Base-by-base conservation (phyloP, 2,329 filamentous ascomycete genomes). In the Emmonsia crescens region DNA sequence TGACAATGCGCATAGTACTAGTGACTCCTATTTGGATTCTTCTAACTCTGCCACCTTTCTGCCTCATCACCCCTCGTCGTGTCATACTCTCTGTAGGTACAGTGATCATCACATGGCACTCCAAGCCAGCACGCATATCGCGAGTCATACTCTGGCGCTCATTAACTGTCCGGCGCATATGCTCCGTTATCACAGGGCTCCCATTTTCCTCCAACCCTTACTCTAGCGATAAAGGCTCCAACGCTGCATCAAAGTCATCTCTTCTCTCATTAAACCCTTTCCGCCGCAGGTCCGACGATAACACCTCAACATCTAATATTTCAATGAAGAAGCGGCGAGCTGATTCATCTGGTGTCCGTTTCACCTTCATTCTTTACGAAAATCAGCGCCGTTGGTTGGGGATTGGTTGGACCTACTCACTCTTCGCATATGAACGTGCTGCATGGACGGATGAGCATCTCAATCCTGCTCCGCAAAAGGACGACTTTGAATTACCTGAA, bases 371-470 rank as follows among this genome's bases (percentile, higher is more conserved):
- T 56, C 82, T 99, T 2, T 97, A 92, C 70, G 94, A 99, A 73
- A 99, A 99, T 68, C 94, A 99, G 74, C 84, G 94, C 49, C 85
- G 94, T 59, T 99, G 94, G 94, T 78, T 99, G 3, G 93, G 92
- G 1, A 82, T 99, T 14, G 94, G 94, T 0, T 99, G 94, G 92
- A 97, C 94, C 0, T 88, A 88, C 2, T 95, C 87, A 46, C 79
- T 99, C 64, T 91, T 99, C 66, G 86, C 91, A 0, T 95, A 96
- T 69, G 94, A 99, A 72, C 83, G 94, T 49, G 83, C 88, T 1
- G 82, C 92, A 0, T 99, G 94, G 93, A 96, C 94, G 0, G 94
- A 99, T 73, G 94, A 99, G 75, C 91, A 96, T 72, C 84, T 95
- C 61, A 96, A 96, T 64, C 72, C 86, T 0, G 88, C 90, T 3